Conservation (phyloP, 441 rosid genomes). For the Gossypium gossypioides region DNA sequence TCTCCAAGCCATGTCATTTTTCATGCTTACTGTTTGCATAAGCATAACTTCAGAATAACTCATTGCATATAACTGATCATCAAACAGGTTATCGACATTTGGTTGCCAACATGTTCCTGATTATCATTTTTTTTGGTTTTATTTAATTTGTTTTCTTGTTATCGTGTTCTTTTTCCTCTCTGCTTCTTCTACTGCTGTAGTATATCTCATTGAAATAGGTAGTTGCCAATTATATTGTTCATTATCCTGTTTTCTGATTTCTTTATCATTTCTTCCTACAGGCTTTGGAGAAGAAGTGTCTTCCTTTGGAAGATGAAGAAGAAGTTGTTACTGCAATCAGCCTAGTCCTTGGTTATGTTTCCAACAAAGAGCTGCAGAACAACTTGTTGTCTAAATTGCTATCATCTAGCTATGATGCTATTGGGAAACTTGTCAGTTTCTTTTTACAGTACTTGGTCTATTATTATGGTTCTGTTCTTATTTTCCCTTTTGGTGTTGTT, state of each 20-base stretch:
- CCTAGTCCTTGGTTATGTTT: constrained; percentile 55
- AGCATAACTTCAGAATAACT: neutral
- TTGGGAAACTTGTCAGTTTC: constrained; percentile 70
- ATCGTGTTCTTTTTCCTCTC: neutral
- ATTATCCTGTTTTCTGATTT: neutral
- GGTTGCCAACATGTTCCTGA: neutral
- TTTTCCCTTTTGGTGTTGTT: neutral
- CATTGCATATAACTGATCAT: neutral
- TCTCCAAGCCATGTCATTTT: neutral
- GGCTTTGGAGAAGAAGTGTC: constrained; percentile 70
- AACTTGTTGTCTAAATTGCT: constrained; percentile 70
- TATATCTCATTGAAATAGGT: neutral
- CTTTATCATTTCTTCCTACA: constrained; percentile 16
- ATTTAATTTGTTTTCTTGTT: neutral
- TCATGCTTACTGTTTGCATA: neutral
- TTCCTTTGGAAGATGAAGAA: constrained; percentile 85
- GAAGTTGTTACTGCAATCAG: constrained; percentile 77
- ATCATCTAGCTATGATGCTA: constrained; percentile 75
- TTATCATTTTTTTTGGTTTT: neutral
- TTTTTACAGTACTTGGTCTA: constrained; percentile 4
- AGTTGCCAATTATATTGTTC: neutral
- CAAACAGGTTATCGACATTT: neutral
- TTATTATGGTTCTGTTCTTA: neutral
- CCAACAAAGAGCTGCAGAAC: constrained; percentile 66
- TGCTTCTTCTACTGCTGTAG: neutral